Percentiles rank a stretch among this genome's conserved stretches.
Evolutionary conservation across 2,329 filamentous ascomycete species (phyloP).

Genomic region (Colletotrichum sansevieriae): DNA sequence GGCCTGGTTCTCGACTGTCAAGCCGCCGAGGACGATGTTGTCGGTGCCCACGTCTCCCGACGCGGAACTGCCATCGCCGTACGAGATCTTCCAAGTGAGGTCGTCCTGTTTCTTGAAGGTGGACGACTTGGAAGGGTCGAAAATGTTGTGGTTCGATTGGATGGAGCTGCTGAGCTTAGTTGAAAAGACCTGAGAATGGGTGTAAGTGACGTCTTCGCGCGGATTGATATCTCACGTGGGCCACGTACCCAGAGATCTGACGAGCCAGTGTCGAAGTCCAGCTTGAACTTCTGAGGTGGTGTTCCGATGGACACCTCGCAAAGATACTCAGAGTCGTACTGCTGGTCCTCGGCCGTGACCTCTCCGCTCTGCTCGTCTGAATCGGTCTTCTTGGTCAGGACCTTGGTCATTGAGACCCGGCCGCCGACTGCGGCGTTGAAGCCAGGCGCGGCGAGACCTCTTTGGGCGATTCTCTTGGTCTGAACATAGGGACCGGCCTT

Average conservation of each 20-base stretch:
- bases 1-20: slow-evolving; percentile 70
- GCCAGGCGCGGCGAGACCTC: slow-evolving; percentile 36
- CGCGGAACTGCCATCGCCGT: slow-evolving; percentile 76
- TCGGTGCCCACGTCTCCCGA: slow-evolving; percentile 75
- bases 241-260: slow-evolving; percentile 80
- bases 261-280: slow-evolving; percentile 82
- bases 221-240: slow-evolving; percentile 55
- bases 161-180: slow-evolving; percentile 44
- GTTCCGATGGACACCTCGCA: slow-evolving; percentile 57
- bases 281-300: slow-evolving; percentile 69
- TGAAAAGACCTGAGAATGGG: slow-evolving; percentile 47
- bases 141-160: slow-evolving; percentile 58
- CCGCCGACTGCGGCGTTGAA: slow-evolving; percentile 32
- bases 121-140: slow-evolving; percentile 53
- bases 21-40: slow-evolving; percentile 75
- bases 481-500: slow-evolving; percentile 37
- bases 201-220: slow-evolving; percentile 47
- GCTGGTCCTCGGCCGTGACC: slow-evolving; percentile 52
- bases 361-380: slow-evolving; percentile 29
- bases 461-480: slow-evolving; percentile 35
- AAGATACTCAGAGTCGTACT: slow-evolving; percentile 65
- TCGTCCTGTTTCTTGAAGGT: slow-evolving; percentile 54
- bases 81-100: slow-evolving; percentile 72
- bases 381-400: slow-evolving; percentile 29
- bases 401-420: slow-evolving; percentile 33